Base-by-base conservation (phyloP, 2,329 filamentous ascomycete species). In the Stemphylium beticola region DNA sequence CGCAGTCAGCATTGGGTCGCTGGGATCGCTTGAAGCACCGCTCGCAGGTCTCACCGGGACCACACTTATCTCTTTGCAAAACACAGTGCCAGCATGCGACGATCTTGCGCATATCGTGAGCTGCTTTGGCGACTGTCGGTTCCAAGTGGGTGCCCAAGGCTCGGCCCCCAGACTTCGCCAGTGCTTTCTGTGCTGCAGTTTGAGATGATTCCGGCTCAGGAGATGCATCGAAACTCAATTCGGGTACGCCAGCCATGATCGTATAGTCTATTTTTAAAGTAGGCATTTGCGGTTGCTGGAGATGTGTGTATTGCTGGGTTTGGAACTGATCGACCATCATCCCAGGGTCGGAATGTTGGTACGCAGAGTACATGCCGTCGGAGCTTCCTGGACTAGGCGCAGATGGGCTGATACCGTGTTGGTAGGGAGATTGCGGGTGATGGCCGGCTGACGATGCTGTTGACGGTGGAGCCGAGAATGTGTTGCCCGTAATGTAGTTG, bases 51-150 rank as follows among this genome's bases (percentile, higher is more conserved):
- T 72, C 68, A 36, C 76, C 75, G 18, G 73, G 71, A 5, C 73
- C 71, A 58, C 77, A 79, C 68, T 77, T 76, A 61, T 81, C 79
- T 64, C 79, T 72, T 57, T 81, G 79, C 43, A 82, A 67, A 4
- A 75, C 75, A 54, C 79, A 82, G 24, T 78, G 74, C 79, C 79
- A 82, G 53, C 79, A 82, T 9, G 78, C 77, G 18, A 76, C 75
- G 7, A 75, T 72, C 48, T 78, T 78, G 12, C 79, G 76, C 78
- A 80, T 79, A 36, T 74, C 71, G 43, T 77, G 74, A 37, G 75
- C 78, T 46, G 76, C 74, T 55, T 75, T 74, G 15, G 75, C 74
- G 32, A 73, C 73, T 10, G 67, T 74, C 37, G 62, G 71, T 40
- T 67, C 64, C 43, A 73, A 66, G 60, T 70, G 75, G 10, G 73